Base-by-base conservation (phyloP, 495 filamentous ascomycete genomes). In the Talaromyces liani region DNA sequence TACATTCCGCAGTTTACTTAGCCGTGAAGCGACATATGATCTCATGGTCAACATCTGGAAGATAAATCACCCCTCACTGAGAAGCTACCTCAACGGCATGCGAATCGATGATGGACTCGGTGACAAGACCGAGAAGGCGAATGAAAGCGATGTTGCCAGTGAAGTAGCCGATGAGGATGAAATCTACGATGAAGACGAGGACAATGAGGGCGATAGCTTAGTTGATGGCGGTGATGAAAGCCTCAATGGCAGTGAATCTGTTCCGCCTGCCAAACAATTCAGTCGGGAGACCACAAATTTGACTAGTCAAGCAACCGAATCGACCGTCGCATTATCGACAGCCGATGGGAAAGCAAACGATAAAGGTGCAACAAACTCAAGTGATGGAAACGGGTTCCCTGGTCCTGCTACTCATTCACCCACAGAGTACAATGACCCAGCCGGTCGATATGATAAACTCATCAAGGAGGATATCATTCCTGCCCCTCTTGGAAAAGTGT, bases 31-130 rank as follows among this genome's bases (percentile, higher is more conserved):
- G 4, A 98, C 94, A 0, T 99, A 98, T 73, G 94, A 98, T 70
- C 80, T 99, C 24, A 89, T 99, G 73, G 89, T 98, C 70, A 92
- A 92, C 57, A 97, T 99, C 62, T 99, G 94, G 94, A 97, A 96
- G 69, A 88, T 97, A 47, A 93, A 90, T 34, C 94, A 98, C 70
- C 93, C 95, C 6, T 87, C 89, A 65, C 73, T 99, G 18, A 89
- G 92, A 70, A 93, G 90, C 71, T 92, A 91, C 33, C 79, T 92
- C 6, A 96, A 96, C 65, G 93, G 94, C 8, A 92, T 93, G 34
- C 81, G 87, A 22, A 80, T 97, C 1, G 88, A 88, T 59, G 82
- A 87, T 33, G 91, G 90, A 1, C 91, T 90, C 5, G 88, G 87
- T 47, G 92, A 96, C 73, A 93, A 93, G 73, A 96, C 91, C 4